These are phyloP conservation scores for Sporothrix globosa DNA, from an alignment of 2,329 filamentous ascomycete species.

Conservation along the genomic window DNA sequence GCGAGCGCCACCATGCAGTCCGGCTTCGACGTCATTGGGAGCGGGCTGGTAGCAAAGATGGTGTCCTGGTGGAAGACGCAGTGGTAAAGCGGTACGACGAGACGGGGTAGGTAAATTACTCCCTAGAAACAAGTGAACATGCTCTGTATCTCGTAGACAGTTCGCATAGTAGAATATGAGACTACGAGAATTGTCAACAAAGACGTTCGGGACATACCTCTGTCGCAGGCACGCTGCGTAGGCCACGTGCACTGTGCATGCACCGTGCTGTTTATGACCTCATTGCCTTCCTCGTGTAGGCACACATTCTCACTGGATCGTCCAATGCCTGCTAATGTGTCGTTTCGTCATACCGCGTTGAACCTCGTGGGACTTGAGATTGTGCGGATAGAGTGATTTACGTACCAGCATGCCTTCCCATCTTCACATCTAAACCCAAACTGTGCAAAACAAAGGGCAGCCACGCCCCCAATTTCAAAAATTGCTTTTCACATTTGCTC, in stretches of 20 bases:
- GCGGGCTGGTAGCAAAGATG: slow-evolving; percentile 47
- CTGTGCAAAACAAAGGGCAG: slow-evolving; percentile 12
- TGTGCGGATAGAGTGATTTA: slow-evolving; percentile 13
- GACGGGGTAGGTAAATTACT: not conserved
- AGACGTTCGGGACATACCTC: not conserved
- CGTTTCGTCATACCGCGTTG: not conserved
- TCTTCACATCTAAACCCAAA: not conserved
- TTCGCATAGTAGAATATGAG: slow-evolving; percentile 1
- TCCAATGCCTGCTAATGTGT: slow-evolving; percentile 6
- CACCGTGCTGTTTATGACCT: slow-evolving; percentile 17
- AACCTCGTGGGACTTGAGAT: slow-evolving; percentile 18
- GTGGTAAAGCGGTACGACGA: slow-evolving; percentile 11
- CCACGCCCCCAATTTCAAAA: not conserved
- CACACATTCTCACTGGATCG: not conserved
- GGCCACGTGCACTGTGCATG: slow-evolving; percentile 24
- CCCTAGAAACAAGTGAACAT: not conserved
- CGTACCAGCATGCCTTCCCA: not conserved
- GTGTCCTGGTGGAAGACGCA: slow-evolving; percentile 44
- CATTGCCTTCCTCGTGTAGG: not conserved
- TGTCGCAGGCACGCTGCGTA: not conserved
- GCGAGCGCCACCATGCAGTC: slow-evolving; percentile 43
- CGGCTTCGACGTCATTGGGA: slow-evolving; percentile 46
- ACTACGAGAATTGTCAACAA: not conserved
- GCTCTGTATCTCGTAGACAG: not conserved
- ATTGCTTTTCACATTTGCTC: not conserved